Base-by-base conservation (phyloP, 2,329 filamentous ascomycete genomes). In the Cordyceps militaris region DNA sequence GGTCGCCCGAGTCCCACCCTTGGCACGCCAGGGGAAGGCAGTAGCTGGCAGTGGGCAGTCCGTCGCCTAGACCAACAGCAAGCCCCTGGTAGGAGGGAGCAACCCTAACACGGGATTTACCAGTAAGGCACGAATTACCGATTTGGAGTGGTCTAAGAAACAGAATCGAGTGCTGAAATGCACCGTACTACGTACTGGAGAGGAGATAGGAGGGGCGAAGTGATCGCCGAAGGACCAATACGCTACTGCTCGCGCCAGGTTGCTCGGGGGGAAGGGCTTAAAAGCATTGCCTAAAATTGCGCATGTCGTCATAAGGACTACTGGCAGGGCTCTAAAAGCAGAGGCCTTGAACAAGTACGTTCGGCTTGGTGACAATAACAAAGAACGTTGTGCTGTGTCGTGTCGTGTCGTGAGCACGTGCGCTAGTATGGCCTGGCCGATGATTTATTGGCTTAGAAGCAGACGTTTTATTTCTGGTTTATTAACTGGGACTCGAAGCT, bases 271-370 rank as follows among this genome's bases (percentile, higher is more conserved):
- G 38, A 11, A 42, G 38, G n/a, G 38, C n/a, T 23, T 21, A 13
- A 19, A 51, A 50, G 1, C 32, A 16, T 40, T 21, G 43, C 32
- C 32, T 24, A 19, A 56, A 21, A 56, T 56, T 48, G 26, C 23
- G 19, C 54, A 56, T 56, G 54, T 49, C 54, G 54, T 56, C 54
- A 56, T 56, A 30, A 56, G 53, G 53, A 56, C 53, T 24, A 30
- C 19, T n/a, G 34, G n/a, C 19, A 42, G 40, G 40, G 21, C 40
- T 6, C 6, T 19, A 32, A 49, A 30, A 19, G 30, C 47, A 49
- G 11, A 24, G 42, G 8, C 21, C 14, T 26, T 44, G n/a, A n/a
- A n/a, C n/a, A n/a, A n/a, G n/a, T n/a, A n/a, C n/a, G n/a, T n/a
- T n/a, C n/a, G n/a, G 38, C 11, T 44, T 44, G 42, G 23, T 44